Percentiles rank a stretch among this genome's conserved stretches.
phyloP scores from a whole-genome alignment of 257 asterid genomes.

The Nicotiana otophora region DNA sequence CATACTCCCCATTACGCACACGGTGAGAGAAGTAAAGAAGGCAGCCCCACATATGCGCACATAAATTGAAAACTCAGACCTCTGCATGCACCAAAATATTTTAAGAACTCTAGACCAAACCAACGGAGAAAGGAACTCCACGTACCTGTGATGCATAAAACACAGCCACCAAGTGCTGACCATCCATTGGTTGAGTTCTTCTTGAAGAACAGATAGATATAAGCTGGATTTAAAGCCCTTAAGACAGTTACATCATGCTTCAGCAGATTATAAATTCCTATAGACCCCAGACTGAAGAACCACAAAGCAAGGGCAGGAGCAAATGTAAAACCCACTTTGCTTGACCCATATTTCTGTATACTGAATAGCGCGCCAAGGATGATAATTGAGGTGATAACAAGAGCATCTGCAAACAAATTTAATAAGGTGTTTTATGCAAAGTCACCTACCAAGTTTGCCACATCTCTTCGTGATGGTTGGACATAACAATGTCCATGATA shows the following conservation, averaged over 20 bases:
- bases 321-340: constrained; percentile 83
- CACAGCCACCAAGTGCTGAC: constrained; percentile 99
- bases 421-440: not conserved
- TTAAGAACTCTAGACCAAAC: not conserved
- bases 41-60: not conserved
- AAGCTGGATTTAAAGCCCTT: constrained; percentile 76
- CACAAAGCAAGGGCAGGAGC: constrained; percentile 96
- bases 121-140: not conserved
- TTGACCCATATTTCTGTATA: constrained; percentile 84
- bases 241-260: constrained; percentile 63
- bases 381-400: constrained; percentile 72
- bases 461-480: not conserved
- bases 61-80: not conserved
- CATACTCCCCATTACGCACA: not conserved
- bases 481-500: not conserved
- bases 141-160: constrained; percentile 92
- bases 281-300: constrained; percentile 82
- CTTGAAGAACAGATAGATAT: constrained; percentile 76
- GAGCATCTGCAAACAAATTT: constrained; percentile 61
- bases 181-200: constrained; percentile 63
- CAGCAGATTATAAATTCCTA: constrained; percentile 78
- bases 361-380: constrained; percentile 78
- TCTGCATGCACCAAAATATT: not conserved
- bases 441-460: not conserved
- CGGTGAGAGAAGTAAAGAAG: not conserved